Percentiles rank a stretch among this genome's conserved stretches.
phyloP scores from a whole-genome alignment of 148 eudicot species.

The Mesembryanthemum crystallinum region DNA sequence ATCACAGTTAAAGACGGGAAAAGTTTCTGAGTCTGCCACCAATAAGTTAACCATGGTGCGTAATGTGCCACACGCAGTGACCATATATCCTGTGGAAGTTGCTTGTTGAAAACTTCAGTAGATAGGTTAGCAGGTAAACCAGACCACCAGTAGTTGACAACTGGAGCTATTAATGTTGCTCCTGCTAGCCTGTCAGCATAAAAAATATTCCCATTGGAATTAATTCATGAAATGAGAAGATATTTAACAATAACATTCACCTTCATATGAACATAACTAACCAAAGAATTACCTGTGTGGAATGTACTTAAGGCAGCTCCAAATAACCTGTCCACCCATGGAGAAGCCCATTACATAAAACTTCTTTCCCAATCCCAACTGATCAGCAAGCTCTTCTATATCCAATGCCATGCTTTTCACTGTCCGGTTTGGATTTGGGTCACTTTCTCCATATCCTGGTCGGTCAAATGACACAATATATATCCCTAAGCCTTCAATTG shows the following conservation, averaged over 20 bases:
- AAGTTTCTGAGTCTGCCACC: slow-evolving; percentile 77
- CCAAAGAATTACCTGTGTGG: slow-evolving; percentile 56
- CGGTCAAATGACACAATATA: slow-evolving; percentile 67
- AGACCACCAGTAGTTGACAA: slow-evolving; percentile 72
- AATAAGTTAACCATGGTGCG: slow-evolving; percentile 65
- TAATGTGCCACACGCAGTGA: slow-evolving; percentile 56
- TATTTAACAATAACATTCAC: neutral
- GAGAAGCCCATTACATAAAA: slow-evolving; percentile 63
- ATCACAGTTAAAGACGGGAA: slow-evolving; percentile 42
- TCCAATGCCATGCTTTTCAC: slow-evolving; percentile 54
- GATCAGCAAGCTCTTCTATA: slow-evolving; percentile 73
- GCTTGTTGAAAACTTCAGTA: slow-evolving; percentile 41
- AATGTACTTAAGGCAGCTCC: slow-evolving; percentile 68
- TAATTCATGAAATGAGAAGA: slow-evolving; percentile 4
- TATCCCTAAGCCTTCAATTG: slow-evolving; percentile 45
- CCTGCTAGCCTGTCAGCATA: slow-evolving; percentile 55
- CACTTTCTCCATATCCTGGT: slow-evolving; percentile 84
- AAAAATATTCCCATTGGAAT: neutral
- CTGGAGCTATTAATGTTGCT: slow-evolving; percentile 63
- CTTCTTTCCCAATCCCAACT: slow-evolving; percentile 57
- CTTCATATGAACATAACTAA: neutral
- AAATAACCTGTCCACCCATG: slow-evolving; percentile 58
- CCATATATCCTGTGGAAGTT: slow-evolving; percentile 57
- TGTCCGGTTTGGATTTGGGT: slow-evolving; percentile 54
- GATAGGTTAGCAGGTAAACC: slow-evolving; percentile 57